A percentile compares a stretch with the other conserved stretches of the same genome.
Conservation (phyloP, 192 early-diverging fungal genomes). For the Backusella westeae region DNA sequence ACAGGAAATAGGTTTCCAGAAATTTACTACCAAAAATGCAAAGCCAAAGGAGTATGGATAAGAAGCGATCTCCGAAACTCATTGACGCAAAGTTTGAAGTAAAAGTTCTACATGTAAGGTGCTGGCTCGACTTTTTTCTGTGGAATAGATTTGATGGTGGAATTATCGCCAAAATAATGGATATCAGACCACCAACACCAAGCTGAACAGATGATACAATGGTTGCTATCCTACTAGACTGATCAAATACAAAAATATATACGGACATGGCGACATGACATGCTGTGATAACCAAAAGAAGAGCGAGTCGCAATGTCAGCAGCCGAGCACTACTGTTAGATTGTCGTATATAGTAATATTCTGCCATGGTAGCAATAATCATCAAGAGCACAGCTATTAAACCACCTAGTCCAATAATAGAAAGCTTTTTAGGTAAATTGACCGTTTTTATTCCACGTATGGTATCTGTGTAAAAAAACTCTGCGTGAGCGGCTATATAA, state of each 20-base stretch:
- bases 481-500: slow-evolving; percentile 62
- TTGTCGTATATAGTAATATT: slow-evolving; percentile 57
- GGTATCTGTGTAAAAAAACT: slow-evolving; percentile 45
- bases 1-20: slow-evolving; percentile 67
- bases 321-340: slow-evolving; percentile 27
- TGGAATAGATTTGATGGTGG: slow-evolving; percentile 54
- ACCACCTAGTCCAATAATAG: slow-evolving; percentile 57
- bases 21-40: slow-evolving; percentile 65
- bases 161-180: slow-evolving; percentile 53
- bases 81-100: slow-evolving; percentile 62
- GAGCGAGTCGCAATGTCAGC: slow-evolving; percentile 38
- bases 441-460: slow-evolving; percentile 13
- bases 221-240: slow-evolving; percentile 35
- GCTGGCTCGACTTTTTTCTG: background rate
- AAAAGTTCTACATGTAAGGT: slow-evolving; percentile 45
- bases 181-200: slow-evolving; percentile 54
- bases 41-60: slow-evolving; percentile 61
- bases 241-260: slow-evolving; percentile 30
- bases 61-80: slow-evolving; percentile 47
- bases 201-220: slow-evolving; percentile 59
- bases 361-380: slow-evolving; percentile 49
- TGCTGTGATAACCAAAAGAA: slow-evolving; percentile 49
- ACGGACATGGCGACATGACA: slow-evolving; percentile 49
- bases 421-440: slow-evolving; percentile 29
- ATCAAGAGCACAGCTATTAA: slow-evolving; percentile 53